Conservation (phyloP, 805 yeast species). For the Yarrowia sp. region DNA sequence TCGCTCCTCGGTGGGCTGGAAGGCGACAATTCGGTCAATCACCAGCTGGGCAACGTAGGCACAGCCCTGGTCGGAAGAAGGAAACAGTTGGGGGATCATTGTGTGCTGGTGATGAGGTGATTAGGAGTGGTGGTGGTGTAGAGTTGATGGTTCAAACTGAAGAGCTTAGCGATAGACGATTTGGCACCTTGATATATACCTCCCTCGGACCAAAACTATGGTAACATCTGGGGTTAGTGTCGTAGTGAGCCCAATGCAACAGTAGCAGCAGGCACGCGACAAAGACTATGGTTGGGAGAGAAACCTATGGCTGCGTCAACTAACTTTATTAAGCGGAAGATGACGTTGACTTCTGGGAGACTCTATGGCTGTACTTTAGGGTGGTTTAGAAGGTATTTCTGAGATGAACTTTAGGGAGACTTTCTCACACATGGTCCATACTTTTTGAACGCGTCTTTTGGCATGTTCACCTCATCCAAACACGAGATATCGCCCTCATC, state of each 20-base stretch:
- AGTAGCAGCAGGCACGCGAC: constrained; percentile 18
- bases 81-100: constrained; percentile 27
- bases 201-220: not conserved
- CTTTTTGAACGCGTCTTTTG: too few species aligned
- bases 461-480: too few species aligned
- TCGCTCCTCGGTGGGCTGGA: constrained; percentile 44
- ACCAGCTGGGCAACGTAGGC: constrained; percentile 47
- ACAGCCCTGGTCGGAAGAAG: constrained; percentile 29
- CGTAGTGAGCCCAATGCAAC: not conserved
- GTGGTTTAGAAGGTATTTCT: too few species aligned
- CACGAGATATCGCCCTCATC: too few species aligned
- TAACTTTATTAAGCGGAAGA: not conserved
- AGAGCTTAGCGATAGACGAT: not conserved
- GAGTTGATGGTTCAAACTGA: not conserved
- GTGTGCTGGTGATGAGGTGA: not conserved
- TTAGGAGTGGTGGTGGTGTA: not conserved
- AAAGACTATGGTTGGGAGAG: constrained; percentile 17
- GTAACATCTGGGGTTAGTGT: constrained; percentile 19
- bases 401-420: too few species aligned
- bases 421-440: too few species aligned
- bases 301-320: constrained; percentile 1
- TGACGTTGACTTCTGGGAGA: too few species aligned
- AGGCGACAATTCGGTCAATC: constrained; percentile 44
- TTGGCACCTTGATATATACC: constrained; percentile 7
- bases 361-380: too few species aligned